A percentile compares a stretch with the other conserved stretches of the same genome.
phyloP scores from a whole-genome alignment of 1,139 yeast species.

The Suhomyces ambrosiae region DNA sequence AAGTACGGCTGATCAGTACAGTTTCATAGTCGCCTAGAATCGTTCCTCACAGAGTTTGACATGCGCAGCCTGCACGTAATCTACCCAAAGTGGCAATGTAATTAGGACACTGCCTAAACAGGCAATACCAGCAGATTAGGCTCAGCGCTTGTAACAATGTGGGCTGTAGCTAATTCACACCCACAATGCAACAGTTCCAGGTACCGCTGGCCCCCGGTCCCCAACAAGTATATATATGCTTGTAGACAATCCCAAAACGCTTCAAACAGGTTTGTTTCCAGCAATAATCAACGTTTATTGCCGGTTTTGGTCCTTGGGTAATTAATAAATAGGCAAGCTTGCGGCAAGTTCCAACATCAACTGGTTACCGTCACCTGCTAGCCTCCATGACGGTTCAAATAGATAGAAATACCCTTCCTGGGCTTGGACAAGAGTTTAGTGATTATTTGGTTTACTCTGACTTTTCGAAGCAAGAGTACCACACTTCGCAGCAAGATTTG shows the following conservation, averaged over 20 bases:
- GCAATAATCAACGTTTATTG: neutral
- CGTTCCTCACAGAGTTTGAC: slow-evolving; percentile 1
- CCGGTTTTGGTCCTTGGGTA: no score
- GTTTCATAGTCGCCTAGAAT: neutral
- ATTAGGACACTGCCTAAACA: neutral
- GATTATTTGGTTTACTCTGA: slow-evolving; percentile 13
- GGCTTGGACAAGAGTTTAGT: slow-evolving; percentile 7
- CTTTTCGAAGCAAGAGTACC: slow-evolving; percentile 6
- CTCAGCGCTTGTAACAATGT: neutral
- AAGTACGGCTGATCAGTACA: neutral
- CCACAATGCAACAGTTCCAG: slow-evolving; percentile 1
- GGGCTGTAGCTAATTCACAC: neutral
- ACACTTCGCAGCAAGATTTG: slow-evolving; percentile 2
- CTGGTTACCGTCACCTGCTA: no score
- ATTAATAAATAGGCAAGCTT: neutral
- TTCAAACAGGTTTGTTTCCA: neutral
- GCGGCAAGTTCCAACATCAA: slow-evolving; percentile 4
- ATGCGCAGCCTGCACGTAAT: neutral
- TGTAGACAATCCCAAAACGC: neutral
- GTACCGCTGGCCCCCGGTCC: neutral
- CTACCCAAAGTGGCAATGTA: slow-evolving; percentile 1
- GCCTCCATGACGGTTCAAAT: slow-evolving; percentile 3
- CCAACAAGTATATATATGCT: slow-evolving; percentile 1
- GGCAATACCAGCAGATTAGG: slow-evolving; percentile 2
- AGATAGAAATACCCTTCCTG: slow-evolving; percentile 3